Evolutionary conservation across 352 stramenopile species (phyloP), one percentile per base, ranked within the genome.

Genomic region (Aphanomyces cochlioides): DNA sequence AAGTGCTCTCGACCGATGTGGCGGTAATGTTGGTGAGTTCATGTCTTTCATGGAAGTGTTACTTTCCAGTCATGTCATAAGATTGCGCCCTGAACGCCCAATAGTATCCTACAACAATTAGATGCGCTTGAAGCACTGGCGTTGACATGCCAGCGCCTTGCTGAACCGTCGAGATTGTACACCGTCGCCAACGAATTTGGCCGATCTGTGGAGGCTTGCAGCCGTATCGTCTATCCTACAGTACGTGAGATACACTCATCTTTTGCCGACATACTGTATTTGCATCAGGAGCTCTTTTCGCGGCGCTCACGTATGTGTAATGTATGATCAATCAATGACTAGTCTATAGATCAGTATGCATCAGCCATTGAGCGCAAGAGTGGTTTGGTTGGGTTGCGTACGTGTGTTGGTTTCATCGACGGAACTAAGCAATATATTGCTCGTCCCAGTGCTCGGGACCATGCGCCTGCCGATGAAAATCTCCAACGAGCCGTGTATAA

Each of bases 341-440:
- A n/a, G n/a, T n/a, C n/a, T 66, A 15, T 34, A 34, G 36, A 54
- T 15, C 36, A 15, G 39, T 67, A 67, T 37, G 59, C 38, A 12
- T 19, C 38, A 15, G 59, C 59, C 3, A 67, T 67, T 54, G 17
- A 56, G 21, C 13, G 28, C 10, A 67, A 67, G 40, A 39, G 19
- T 47, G 38, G 59, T 34, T 5, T 67, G n/a, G 4, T 5, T 47
- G 59, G 57, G 7, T 50, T 67, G 15, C n/a, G 6, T 12, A 39
- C 38, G 28, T 74, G 60, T 36, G 58, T 74, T 57, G 69, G 4
- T 15, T 69, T 74, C 54, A 67, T 74, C 53, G 69, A 74, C 47
- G 69, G 60, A 1, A 74, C n/a, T n/a, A n/a, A n/a, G n/a, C n/a
- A n/a, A n/a, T n/a, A n/a, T 6, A 66, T 70, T 19, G 61, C 50